Evolutionary conservation across 179 eudicot species (phyloP).

Genomic region (Carnegiea gigantea): DNA sequence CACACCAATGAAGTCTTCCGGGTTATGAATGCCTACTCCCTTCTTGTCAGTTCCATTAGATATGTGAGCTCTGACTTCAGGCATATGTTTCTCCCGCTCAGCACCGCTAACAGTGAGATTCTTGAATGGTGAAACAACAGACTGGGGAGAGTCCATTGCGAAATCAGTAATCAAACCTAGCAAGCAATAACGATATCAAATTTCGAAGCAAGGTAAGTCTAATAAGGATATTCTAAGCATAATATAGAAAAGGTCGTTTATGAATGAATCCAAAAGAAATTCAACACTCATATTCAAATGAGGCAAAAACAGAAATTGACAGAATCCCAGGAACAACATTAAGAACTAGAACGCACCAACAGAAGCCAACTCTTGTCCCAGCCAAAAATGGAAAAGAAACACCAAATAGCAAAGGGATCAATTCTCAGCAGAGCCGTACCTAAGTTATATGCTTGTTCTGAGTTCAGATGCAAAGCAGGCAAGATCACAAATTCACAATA

Average conservation of each 20-base stretch:
- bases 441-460: no score
- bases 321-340: neutral
- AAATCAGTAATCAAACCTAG: constrained; percentile 37
- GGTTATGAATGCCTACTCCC: constrained; percentile 23
- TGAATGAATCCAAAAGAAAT: constrained; percentile 1
- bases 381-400: neutral
- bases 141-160: constrained; percentile 88
- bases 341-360: neutral
- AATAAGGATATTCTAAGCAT: neutral
- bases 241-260: neutral
- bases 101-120: constrained; percentile 42
- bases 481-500: neutral
- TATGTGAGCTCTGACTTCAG: constrained; percentile 34
- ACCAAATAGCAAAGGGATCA: neutral
- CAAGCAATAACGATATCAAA: constrained; percentile 15
- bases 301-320: constrained; percentile 4
- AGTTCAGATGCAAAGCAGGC: neutral
- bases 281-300: constrained; percentile 5
- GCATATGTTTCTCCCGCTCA: constrained; percentile 60
- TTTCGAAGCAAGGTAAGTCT: neutral
- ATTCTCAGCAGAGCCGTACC: neutral
- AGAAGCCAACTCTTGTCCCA: neutral
- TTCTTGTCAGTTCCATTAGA: constrained; percentile 45
- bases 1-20: constrained; percentile 51
- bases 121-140: constrained; percentile 87